Conservation (phyloP, 2,329 filamentous ascomycete genomes). For the Endothia cerciana region DNA sequence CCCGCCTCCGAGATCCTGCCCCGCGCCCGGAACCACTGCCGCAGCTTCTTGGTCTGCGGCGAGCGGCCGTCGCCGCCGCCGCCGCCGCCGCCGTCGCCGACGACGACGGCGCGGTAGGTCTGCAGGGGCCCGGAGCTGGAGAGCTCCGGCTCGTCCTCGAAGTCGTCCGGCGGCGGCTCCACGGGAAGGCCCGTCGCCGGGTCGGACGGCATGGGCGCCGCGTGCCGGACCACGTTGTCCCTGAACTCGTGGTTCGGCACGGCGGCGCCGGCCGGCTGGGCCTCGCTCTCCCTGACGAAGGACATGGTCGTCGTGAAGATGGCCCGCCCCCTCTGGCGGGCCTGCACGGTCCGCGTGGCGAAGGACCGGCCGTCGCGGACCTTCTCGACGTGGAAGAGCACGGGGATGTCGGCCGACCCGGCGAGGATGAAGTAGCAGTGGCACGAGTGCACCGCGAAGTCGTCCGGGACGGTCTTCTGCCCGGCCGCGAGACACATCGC, state of each 20-base stretch:
- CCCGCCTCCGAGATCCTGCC: conserved; percentile 75
- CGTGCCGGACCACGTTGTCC: conserved; percentile 63
- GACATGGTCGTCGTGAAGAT: conserved; percentile 97
- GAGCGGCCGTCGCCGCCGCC: too few species aligned
- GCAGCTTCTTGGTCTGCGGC: conserved; percentile 63
- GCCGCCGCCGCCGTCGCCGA: conserved; percentile 46
- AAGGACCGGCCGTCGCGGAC: conserved; percentile 90
- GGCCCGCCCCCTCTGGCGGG: conserved; percentile 80
- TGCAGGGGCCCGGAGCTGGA: conserved; percentile 54
- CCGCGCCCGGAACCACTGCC: conserved; percentile 75
- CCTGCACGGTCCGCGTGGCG: conserved; percentile 93
- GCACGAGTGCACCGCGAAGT: conserved; percentile 91
- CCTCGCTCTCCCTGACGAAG: conserved; percentile 68
- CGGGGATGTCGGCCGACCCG: conserved; percentile 80
- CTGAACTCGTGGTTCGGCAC: conserved; percentile 26
- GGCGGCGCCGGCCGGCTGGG: conserved; percentile 46
- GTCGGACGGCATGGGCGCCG: conserved; percentile 58
- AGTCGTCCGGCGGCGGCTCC: conserved; percentile 43
- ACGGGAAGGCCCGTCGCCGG: conserved; percentile 35
- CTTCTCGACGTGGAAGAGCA: conserved; percentile 93
- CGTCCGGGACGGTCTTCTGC: conserved; percentile 78
- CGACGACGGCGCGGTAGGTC: conserved; percentile 47
- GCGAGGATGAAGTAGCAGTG: conserved; percentile 99
- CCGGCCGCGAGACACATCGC: conserved; percentile 88
- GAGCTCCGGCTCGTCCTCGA: conserved; percentile 54